Evolutionary conservation across 2,329 filamentous ascomycete genomes (phyloP).

Genomic region (Ceratocystis colombiana): DNA sequence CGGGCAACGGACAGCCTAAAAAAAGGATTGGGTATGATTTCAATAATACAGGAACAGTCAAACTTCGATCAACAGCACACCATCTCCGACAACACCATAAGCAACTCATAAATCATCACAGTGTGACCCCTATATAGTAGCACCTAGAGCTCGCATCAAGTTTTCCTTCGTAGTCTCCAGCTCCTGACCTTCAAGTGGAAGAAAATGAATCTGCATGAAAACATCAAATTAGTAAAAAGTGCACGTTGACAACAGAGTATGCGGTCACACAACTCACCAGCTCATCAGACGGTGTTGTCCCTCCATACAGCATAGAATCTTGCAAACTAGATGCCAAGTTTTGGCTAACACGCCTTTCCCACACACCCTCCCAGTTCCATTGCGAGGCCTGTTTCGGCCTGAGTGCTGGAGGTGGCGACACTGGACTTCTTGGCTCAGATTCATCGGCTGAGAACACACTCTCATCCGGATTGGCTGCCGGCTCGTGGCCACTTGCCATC

Average conservation of each 20-base stretch:
- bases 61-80: conserved; percentile 24
- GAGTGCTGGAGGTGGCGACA: conserved; percentile 23
- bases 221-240: conserved; percentile 26
- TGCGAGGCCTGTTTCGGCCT: conserved; percentile 56
- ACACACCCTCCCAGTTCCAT: conserved; percentile 98
- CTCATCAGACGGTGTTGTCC: conserved; percentile 51
- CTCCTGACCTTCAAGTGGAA: conserved; percentile 51
- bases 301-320: conserved; percentile 69
- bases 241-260: not conserved
- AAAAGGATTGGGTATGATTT: conserved; percentile 20
- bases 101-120: conserved; percentile 30
- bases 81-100: conserved; percentile 13
- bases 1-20: not conserved
- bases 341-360: conserved; percentile 78
- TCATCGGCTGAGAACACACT: conserved; percentile 23
- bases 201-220: conserved; percentile 50
- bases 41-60: conserved; percentile 18
- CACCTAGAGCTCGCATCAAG: conserved; percentile 39
- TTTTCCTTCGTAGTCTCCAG: conserved; percentile 50
- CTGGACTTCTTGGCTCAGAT: conserved; percentile 18
- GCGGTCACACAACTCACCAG: conserved; percentile 47
- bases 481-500: conserved; percentile 34
- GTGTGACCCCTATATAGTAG: not conserved
- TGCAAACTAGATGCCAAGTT: conserved; percentile 67
- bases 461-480: conserved; percentile 1